A percentile compares a stretch with the other conserved stretches of the same genome.
phyloP scores from a whole-genome alignment of 495 filamentous ascomycete species.

The Aspergillus ostianus region DNA sequence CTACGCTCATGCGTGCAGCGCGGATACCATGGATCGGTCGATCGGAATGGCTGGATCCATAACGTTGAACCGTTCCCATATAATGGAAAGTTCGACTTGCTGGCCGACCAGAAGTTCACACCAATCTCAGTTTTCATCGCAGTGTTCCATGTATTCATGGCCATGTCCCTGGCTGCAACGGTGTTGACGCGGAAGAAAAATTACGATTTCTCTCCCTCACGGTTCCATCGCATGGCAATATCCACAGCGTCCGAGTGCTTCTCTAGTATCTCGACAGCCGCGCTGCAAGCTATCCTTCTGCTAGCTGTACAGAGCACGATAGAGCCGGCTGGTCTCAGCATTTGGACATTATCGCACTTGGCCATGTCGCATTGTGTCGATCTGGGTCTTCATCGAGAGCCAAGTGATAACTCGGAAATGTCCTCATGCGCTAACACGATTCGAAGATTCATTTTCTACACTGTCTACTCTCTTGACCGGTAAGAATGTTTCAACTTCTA shows the following conservation, averaged over 20 bases:
- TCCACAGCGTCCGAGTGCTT: slow-evolving; percentile 20
- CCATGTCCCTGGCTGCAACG: slow-evolving; percentile 24
- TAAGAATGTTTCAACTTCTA: not conserved
- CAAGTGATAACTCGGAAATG: slow-evolving; percentile 8
- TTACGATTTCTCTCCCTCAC: slow-evolving; percentile 20
- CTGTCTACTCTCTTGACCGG: slow-evolving; percentile 25
- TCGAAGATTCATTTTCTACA: slow-evolving; percentile 22
- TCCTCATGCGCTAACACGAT: slow-evolving; percentile 10
- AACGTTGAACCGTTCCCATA: slow-evolving; percentile 17
- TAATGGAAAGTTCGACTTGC: slow-evolving; percentile 15
- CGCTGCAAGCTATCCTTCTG: slow-evolving; percentile 21
- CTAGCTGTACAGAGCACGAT: slow-evolving; percentile 21
- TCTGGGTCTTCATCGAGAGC: slow-evolving; percentile 25
- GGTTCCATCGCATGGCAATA: slow-evolving; percentile 25
- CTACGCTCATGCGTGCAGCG: slow-evolving; percentile 15
- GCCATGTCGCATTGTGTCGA: slow-evolving; percentile 30
- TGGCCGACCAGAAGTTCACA: slow-evolving; percentile 9
- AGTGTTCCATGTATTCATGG: slow-evolving; percentile 24
- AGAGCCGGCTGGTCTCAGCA: slow-evolving; percentile 21
- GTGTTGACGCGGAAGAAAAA: slow-evolving; percentile 25
- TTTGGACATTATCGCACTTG: slow-evolving; percentile 26
- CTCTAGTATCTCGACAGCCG: slow-evolving; percentile 19
- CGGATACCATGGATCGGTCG: slow-evolving; percentile 13
- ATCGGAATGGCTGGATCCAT: slow-evolving; percentile 23
- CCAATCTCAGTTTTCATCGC: slow-evolving; percentile 22